These are phyloP conservation scores for Ceriops zippeliana DNA, from an alignment of 345 rosid species.

Conservation along the genomic window DNA sequence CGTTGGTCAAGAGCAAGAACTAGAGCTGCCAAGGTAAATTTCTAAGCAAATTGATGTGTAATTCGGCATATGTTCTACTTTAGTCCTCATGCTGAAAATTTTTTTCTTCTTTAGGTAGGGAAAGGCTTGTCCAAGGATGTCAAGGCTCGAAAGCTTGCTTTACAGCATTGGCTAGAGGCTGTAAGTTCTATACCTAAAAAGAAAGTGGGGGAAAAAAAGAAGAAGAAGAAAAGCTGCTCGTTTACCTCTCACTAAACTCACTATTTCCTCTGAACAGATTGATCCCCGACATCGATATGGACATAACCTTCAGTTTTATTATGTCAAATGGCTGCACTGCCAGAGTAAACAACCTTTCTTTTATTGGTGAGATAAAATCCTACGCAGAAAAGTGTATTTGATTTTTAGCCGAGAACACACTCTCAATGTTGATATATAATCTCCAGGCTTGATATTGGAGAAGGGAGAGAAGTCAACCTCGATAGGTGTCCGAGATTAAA, in stretches of 20 bases:
- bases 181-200: conserved; percentile 40
- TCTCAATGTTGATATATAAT: conserved; percentile 13
- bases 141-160: conserved; percentile 80
- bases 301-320: conserved; percentile 89
- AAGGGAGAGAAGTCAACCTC: conserved; percentile 61
- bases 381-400: not conserved
- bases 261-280: conserved; percentile 44
- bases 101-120: conserved; percentile 52
- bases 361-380: conserved; percentile 52
- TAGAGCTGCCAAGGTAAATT: conserved; percentile 74
- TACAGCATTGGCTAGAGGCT: conserved; percentile 97
- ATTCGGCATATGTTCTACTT: not conserved
- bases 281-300: conserved; percentile 98
- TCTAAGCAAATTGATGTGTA: conserved; percentile 3
- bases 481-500: conserved; percentile 68
- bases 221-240: not conserved
- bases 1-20: conserved; percentile 94
- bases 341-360: conserved; percentile 81
- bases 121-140: conserved; percentile 84
- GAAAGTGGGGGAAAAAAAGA: no score
- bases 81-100: not conserved
- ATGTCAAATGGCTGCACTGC: conserved; percentile 79
- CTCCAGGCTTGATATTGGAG: conserved; percentile 87
- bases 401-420: not conserved
- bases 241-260: conserved; percentile 14